A percentile compares a stretch with the other conserved stretches of the same genome.
Evolutionary conservation across 2,329 filamentous ascomycete species (phyloP).

Genomic region (Septoria linicola): DNA sequence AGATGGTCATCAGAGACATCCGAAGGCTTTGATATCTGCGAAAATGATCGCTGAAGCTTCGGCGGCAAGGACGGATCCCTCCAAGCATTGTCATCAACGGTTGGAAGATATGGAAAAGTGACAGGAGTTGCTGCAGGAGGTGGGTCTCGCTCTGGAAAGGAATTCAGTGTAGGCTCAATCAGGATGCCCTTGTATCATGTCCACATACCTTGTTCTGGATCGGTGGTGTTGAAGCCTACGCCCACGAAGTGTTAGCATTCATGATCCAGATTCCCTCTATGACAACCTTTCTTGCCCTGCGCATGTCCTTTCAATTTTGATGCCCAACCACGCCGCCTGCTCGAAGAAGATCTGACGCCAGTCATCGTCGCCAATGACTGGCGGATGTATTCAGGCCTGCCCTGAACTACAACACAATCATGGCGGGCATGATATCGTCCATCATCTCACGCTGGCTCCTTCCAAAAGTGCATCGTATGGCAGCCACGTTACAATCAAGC

Average conservation of each 20-base stretch:
- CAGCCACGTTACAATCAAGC: not conserved
- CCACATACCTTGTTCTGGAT: conserved; percentile 29
- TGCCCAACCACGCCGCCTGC: too few species aligned
- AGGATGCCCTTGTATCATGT: not conserved
- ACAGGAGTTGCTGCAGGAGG: conserved; percentile 31
- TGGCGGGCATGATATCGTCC: not conserved
- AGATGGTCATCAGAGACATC: conserved; percentile 44
- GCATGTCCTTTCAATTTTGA: not conserved
- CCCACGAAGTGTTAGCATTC: conserved; percentile 13
- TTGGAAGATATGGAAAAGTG: conserved; percentile 27
- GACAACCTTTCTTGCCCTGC: not conserved
- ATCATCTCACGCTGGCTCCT: not conserved
- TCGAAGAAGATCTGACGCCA: too few species aligned
- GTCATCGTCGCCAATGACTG: too few species aligned
- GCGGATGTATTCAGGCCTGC: too few species aligned
- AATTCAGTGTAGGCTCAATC: conserved; percentile 19
- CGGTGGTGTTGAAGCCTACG: conserved; percentile 23
- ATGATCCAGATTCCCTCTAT: not conserved
- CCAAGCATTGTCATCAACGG: conserved; percentile 20
- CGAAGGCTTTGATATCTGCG: conserved; percentile 42
- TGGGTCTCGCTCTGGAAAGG: conserved; percentile 32
- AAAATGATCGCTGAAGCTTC: conserved; percentile 48
- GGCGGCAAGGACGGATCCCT: conserved; percentile 30
- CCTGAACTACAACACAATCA: too few species aligned
- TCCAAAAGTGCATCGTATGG: not conserved